Percentiles rank a stretch among this genome's conserved stretches.
Evolutionary conservation across 805 yeast species (phyloP).

Genomic region (Sugiyamaella lignohabitans): DNA sequence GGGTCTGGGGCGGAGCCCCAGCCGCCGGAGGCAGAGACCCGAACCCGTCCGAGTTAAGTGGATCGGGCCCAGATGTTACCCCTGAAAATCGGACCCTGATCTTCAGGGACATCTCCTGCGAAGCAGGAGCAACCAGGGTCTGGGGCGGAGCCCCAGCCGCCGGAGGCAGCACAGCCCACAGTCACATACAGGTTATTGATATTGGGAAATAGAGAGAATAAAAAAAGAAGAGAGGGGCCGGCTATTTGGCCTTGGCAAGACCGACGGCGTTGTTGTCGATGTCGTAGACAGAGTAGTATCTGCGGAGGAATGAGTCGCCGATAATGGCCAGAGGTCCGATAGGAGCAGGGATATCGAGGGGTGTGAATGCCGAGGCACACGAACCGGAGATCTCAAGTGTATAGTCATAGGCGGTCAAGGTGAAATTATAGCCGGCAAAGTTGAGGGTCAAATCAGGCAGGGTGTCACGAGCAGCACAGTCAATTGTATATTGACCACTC

Average conservation of each 20-base stretch:
- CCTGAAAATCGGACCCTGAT: too few relatives aligned
- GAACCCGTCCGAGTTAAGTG: too few relatives aligned
- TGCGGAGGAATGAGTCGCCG: conserved; percentile 97
- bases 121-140: neutral
- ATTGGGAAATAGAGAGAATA: too few relatives aligned
- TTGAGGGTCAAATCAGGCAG: conserved; percentile 90
- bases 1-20: too few relatives aligned
- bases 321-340: conserved; percentile 93
- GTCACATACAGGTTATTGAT: too few relatives aligned
- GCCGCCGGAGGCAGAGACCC: too few relatives aligned
- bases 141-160: neutral
- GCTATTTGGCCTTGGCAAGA: conserved; percentile 59
- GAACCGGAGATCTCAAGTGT: conserved; percentile 91
- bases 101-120: neutral
- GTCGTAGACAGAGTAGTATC: conserved; percentile 90
- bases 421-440: conserved; percentile 86
- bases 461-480: conserved; percentile 75
- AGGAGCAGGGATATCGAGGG: conserved; percentile 96
- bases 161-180: neutral
- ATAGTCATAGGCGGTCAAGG: conserved; percentile 84
- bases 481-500: conserved; percentile 95
- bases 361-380: conserved; percentile 93
- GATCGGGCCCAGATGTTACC: too few relatives aligned
- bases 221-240: neutral
- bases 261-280: conserved; percentile 89